Percentiles rank a stretch among this genome's conserved stretches.
phyloP scores from a whole-genome alignment of 73 alveolate species.

The Effrenium voratum region DNA sequence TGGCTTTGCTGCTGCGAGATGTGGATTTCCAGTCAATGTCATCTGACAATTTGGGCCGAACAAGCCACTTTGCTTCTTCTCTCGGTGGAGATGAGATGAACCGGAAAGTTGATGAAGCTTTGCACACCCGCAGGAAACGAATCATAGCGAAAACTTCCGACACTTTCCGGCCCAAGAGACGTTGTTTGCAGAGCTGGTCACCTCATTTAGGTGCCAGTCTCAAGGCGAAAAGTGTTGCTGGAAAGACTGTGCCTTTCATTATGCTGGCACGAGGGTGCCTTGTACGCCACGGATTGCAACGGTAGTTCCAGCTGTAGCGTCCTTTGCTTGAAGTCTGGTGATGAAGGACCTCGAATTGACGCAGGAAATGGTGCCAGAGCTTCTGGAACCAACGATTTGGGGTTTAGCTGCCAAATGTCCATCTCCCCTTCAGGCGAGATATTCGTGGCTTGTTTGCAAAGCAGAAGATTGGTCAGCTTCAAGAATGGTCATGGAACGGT shows the following conservation, averaged over 20 bases:
- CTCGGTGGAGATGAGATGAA: background rate
- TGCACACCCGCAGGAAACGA: background rate
- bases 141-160: background rate
- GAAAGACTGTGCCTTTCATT: background rate
- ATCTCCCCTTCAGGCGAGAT: background rate
- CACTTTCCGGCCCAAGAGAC: background rate
- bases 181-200: conserved; percentile 16
- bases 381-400: background rate
- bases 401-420: background rate
- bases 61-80: background rate
- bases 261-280: background rate
- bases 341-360: background rate
- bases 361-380: background rate
- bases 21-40: background rate
- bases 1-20: background rate
- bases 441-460: background rate
- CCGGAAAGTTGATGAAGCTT: background rate
- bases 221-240: background rate
- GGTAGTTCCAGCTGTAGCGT: too few relatives aligned
- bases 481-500: background rate
- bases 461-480: background rate
- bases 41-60: background rate
- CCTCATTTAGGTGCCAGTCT: background rate
- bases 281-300: background rate
- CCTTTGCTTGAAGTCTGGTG: background rate